Conservation (phyloP, 257 asterid genomes). For the Coffea eugenioides region DNA sequence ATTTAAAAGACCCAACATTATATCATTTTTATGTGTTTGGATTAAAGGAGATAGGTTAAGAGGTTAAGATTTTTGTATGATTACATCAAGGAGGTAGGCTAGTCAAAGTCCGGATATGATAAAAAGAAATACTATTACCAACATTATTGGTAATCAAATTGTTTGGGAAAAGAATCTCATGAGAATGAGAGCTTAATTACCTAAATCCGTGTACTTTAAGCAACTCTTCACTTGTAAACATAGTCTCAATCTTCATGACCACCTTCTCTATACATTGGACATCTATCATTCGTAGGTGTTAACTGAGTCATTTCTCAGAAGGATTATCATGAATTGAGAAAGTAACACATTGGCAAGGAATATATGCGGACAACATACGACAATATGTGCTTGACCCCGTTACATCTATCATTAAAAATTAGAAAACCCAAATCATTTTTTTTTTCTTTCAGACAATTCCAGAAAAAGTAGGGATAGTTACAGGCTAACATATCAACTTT, state of each 20-base stretch:
- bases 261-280: neutral
- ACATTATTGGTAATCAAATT: no score
- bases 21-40: neutral
- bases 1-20: no score
- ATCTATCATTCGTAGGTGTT: neutral
- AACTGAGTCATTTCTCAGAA: no score
- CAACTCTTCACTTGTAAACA: neutral
- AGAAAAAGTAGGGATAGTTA: neutral
- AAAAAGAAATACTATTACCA: no score
- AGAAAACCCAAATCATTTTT: neutral
- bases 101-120: no score
- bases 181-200: no score
- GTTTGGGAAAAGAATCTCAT: no score
- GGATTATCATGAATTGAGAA: neutral
- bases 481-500: slow-evolving; percentile 7
- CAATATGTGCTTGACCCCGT: neutral
- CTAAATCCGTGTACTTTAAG: no score
- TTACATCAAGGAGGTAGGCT: neutral
- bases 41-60: neutral
- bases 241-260: neutral
- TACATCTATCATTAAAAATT: neutral
- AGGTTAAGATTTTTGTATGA: neutral
- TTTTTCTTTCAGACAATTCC: neutral
- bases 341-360: neutral
- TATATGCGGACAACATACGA: neutral